Conservation (phyloP, 2,329 filamentous ascomycete genomes). For the Colletotrichum sp. region DNA sequence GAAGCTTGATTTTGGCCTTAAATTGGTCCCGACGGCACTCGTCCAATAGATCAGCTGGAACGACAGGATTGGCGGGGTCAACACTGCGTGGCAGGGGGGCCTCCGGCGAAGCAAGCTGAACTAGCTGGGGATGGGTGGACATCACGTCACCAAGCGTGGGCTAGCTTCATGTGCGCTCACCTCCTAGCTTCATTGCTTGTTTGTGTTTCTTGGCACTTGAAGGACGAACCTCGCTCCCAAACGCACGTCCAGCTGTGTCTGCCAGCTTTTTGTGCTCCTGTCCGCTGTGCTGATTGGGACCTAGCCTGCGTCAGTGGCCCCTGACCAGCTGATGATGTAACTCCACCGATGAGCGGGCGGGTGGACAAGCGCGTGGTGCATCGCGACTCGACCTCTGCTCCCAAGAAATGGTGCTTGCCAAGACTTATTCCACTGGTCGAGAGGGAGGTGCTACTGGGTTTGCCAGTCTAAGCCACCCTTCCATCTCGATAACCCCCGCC, state of each 20-base stretch:
- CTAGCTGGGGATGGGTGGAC: background rate
- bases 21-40: background rate
- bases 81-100: background rate
- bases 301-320: slow-evolving; percentile 21
- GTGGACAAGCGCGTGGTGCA: background rate
- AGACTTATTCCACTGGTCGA: background rate
- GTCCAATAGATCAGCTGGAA: background rate
- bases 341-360: background rate
- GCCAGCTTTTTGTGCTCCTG: background rate
- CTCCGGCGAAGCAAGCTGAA: background rate
- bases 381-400: background rate
- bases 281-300: background rate
- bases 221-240: background rate
- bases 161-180: slow-evolving; percentile 3
- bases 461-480: slow-evolving; percentile 13
- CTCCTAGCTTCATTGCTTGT: slow-evolving; percentile 7
- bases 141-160: slow-evolving; percentile 19
- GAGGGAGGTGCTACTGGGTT: background rate
- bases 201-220: slow-evolving; percentile 9
- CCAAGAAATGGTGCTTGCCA: background rate
- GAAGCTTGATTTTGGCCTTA: background rate
- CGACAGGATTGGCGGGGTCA: background rate
- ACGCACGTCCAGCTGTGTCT: background rate
- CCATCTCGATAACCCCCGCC: slow-evolving; percentile 9
- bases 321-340: slow-evolving; percentile 21